These are phyloP conservation scores for Trametes polyzona DNA, from an alignment of 1,284 basidiomycete species.

Conservation along the genomic window DNA sequence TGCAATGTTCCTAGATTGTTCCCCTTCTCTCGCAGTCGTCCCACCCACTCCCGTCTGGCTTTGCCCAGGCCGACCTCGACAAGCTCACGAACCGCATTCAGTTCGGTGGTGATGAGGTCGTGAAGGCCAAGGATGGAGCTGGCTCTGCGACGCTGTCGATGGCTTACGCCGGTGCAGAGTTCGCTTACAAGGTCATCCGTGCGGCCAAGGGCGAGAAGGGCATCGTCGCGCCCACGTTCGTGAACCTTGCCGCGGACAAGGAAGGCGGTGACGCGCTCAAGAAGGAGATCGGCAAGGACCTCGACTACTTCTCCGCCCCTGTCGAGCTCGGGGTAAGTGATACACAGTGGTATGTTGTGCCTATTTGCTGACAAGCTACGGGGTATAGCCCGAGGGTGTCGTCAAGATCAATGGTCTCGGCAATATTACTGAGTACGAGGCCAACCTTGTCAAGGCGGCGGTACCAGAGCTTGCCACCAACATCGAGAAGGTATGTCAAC, in stretches of 20 bases:
- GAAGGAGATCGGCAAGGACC: slow-evolving; percentile 65
- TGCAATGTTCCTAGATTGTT: slow-evolving; percentile 66
- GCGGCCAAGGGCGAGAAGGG: slow-evolving; percentile 91
- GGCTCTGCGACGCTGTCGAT: slow-evolving; percentile 80
- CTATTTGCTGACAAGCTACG: slow-evolving; percentile 12
- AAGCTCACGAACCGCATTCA: slow-evolving; percentile 70
- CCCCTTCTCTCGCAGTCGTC: slow-evolving; percentile 94
- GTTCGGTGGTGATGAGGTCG: slow-evolving; percentile 82
- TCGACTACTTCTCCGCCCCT: slow-evolving; percentile 85
- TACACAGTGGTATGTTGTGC: slow-evolving; percentile 3
- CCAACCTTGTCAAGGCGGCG: slow-evolving; percentile 76
- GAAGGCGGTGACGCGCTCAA: slow-evolving; percentile 65
- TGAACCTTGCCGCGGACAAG: slow-evolving; percentile 80
- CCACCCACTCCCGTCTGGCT: slow-evolving; percentile 63
- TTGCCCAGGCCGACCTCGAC: slow-evolving; percentile 57
- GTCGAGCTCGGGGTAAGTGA: slow-evolving; percentile 83
- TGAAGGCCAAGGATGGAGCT: slow-evolving; percentile 81
- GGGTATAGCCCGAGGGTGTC: slow-evolving; percentile 72
- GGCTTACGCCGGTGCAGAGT: slow-evolving; percentile 81
- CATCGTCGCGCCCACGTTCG: slow-evolving; percentile 84
- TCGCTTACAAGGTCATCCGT: slow-evolving; percentile 78
- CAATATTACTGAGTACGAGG: slow-evolving; percentile 71
- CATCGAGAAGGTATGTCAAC: slow-evolving; percentile 73
- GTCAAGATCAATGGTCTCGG: slow-evolving; percentile 82
- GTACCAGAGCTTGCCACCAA: slow-evolving; percentile 82